Conservation (phyloP, 2,329 filamentous ascomycete species). For the Thielaviopsis cerberus region DNA sequence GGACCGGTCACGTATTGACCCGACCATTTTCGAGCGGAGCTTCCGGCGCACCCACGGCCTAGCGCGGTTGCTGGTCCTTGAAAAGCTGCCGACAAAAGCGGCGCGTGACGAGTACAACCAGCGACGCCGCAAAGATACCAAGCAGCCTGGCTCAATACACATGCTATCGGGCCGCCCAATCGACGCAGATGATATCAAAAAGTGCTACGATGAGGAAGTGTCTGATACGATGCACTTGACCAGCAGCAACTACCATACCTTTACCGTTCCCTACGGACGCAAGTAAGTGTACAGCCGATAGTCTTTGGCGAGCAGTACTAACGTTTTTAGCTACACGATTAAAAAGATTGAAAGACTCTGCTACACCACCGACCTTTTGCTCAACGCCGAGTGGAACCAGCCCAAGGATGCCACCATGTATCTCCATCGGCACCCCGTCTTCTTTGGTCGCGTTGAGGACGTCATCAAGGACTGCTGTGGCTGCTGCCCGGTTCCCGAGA, state of each 20-base stretch:
- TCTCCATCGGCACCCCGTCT: constrained; percentile 68
- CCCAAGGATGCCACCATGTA: constrained; percentile 55
- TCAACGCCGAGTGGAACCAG: constrained; percentile 78
- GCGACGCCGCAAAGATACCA: constrained; percentile 52
- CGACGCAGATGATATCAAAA: constrained; percentile 68
- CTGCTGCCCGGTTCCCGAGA: constrained; percentile 50
- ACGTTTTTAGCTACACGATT: constrained; percentile 28
- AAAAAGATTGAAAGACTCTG: constrained; percentile 65
- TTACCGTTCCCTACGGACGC: constrained; percentile 49
- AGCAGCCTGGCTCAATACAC: no score
- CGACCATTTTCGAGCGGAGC: constrained; percentile 70
- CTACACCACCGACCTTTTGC: constrained; percentile 61
- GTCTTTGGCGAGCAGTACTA: not conserved
- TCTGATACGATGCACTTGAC: constrained; percentile 66
- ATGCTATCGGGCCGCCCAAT: no score
- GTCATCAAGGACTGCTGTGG: constrained; percentile 70
- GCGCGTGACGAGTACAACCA: constrained; percentile 54
- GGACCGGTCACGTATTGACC: constrained; percentile 58
- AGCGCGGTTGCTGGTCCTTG: constrained; percentile 60
- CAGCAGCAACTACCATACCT: constrained; percentile 63
- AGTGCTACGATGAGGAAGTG: constrained; percentile 58
- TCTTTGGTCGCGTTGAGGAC: constrained; percentile 60
- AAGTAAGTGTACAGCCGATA: constrained; percentile 15
- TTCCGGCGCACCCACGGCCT: constrained; percentile 60
- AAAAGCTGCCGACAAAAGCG: constrained; percentile 50